A percentile compares a stretch with the other conserved stretches of the same genome.
Conservation (phyloP, 2,329 filamentous ascomycete species). For the Fusarium drepaniforme region DNA sequence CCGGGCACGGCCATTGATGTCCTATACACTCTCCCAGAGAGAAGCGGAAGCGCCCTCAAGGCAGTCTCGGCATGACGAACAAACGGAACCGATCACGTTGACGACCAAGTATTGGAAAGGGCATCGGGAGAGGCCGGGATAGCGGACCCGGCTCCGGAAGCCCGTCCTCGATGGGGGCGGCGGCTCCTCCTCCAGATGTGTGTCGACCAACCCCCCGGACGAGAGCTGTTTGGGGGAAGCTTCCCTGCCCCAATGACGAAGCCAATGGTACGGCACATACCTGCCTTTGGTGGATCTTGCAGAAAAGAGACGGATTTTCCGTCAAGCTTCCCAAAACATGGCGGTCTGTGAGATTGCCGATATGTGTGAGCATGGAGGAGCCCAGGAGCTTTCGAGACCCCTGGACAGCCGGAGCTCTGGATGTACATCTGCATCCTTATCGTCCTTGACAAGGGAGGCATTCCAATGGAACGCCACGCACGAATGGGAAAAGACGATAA, state of each 20-base stretch:
- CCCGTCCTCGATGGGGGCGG: background rate
- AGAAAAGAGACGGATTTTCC: conserved; percentile 7
- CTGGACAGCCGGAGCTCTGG: conserved; percentile 1
- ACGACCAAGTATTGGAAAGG: conserved; percentile 4
- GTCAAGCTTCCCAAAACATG: background rate
- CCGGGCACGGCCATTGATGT: background rate
- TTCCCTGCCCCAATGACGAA: background rate
- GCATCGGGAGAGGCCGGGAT: conserved; percentile 33
- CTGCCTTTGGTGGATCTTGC: conserved; percentile 5
- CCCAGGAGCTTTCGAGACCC: conserved; percentile 3
- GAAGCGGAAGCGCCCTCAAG: background rate
- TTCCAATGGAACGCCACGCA: background rate
- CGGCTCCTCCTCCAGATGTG: background rate
- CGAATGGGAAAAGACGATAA: background rate
- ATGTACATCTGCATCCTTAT: conserved; percentile 9
- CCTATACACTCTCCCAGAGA: background rate
- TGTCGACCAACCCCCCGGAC: background rate
- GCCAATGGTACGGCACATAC: background rate
- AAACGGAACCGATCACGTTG: conserved; percentile 30
- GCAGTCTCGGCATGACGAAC: conserved; percentile 18
- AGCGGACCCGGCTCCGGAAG: conserved; percentile 30
- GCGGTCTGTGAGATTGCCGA: conserved; percentile 16
- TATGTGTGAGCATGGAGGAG: conserved; percentile 4
- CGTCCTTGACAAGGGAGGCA: background rate
- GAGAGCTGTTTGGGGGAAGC: background rate